Evolutionary conservation across 2,329 filamentous ascomycete genomes (phyloP).

Genomic region (Trichoderma atroviride): DNA sequence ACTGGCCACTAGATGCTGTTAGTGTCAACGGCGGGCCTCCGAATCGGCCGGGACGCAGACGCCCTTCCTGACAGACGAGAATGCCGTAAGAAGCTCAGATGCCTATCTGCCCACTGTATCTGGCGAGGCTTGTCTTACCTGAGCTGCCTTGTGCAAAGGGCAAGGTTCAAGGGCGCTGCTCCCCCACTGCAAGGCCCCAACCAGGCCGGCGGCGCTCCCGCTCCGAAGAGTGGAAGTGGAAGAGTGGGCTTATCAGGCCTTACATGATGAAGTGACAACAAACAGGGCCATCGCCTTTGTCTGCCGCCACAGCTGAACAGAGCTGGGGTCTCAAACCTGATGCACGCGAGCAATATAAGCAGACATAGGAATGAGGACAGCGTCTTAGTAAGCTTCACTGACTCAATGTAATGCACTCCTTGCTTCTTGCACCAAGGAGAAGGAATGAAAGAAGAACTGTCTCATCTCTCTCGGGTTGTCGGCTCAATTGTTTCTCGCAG

Average conservation of each 20-base stretch:
- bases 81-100: conserved; percentile 11
- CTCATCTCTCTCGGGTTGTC: conserved; percentile 1
- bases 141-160: background rate
- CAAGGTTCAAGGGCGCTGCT: conserved; percentile 13
- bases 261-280: conserved; percentile 27
- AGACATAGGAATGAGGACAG: background rate
- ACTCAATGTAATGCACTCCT: background rate
- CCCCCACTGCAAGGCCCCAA: conserved; percentile 15
- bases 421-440: background rate
- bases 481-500: background rate
- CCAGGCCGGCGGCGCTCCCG: conserved; percentile 13
- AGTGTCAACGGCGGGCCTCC: conserved; percentile 6
- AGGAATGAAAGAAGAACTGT: background rate
- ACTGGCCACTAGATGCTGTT: background rate
- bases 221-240: conserved; percentile 5
- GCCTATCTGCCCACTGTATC: background rate
- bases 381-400: background rate
- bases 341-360: background rate
- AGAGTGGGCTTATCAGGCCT: conserved; percentile 24
- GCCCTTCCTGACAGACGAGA: conserved; percentile 20
- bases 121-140: background rate
- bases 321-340: background rate
- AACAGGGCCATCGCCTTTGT: background rate
- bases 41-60: conserved; percentile 11
- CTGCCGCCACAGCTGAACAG: conserved; percentile 2